phyloP scores from a whole-genome alignment of 495 filamentous ascomycete species.

The Cercophora sp. region DNA sequence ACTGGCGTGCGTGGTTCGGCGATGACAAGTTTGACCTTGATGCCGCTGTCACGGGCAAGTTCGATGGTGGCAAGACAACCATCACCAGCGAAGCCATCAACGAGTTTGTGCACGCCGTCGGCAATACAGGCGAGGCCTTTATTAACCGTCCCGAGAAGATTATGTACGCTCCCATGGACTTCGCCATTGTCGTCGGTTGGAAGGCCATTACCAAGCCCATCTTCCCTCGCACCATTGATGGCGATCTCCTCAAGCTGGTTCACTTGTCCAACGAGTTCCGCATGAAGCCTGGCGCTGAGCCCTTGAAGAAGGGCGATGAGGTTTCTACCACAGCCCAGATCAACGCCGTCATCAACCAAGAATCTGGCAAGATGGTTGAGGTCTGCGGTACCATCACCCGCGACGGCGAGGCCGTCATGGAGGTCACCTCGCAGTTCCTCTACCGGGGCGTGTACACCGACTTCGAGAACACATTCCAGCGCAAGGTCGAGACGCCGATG shows the following conservation, averaged over 20 bases:
- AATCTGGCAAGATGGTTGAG: constrained; percentile 98
- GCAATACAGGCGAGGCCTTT: constrained; percentile 97
- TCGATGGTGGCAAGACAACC: constrained; percentile 79
- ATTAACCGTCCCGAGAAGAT: constrained; percentile 94
- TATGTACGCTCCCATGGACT: constrained; percentile 96
- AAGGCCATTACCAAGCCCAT: constrained; percentile 98
- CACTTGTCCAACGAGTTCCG: constrained; percentile 96
- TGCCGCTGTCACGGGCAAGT: constrained; percentile 73
- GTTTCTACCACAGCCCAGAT: constrained; percentile 92
- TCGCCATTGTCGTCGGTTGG: constrained; percentile 97
- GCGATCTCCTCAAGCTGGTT: constrained; percentile 89
- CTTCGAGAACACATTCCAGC: constrained; percentile 97
- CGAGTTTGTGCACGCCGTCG: constrained; percentile 96
- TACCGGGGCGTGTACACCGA: constrained; percentile 91
- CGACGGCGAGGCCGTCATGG: constrained; percentile 87
- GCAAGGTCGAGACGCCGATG: constrained; percentile 93
- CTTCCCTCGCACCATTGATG: constrained; percentile 91
- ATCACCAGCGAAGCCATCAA: constrained; percentile 91
- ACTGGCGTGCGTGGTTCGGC: constrained; percentile 95
- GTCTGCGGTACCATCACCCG: constrained; percentile 93
- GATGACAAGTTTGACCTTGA: constrained; percentile 81
- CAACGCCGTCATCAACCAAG: constrained; percentile 96
- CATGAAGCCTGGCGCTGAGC: constrained; percentile 94
- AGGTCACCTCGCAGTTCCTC: constrained; percentile 95
- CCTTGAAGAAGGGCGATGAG: constrained; percentile 89